Evolutionary conservation across 352 stramenopile genomes (phyloP).

Genomic region (Saprolegnia parasitica): DNA sequence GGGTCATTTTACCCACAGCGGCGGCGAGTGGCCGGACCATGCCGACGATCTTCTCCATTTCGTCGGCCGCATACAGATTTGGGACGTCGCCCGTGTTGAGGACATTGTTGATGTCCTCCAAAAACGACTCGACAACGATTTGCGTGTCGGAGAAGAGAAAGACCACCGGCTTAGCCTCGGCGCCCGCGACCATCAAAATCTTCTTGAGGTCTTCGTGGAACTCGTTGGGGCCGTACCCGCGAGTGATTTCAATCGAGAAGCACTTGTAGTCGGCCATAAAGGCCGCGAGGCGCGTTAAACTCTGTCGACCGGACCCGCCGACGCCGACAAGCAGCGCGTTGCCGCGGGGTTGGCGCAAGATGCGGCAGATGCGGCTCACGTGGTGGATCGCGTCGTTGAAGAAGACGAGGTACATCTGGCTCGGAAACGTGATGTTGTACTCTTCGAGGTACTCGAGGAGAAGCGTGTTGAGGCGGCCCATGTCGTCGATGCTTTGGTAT

Average conservation of each 20-base stretch:
- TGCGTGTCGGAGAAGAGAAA: slow-evolving; percentile 93
- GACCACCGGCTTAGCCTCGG: slow-evolving; percentile 82
- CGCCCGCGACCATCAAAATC: slow-evolving; percentile 85
- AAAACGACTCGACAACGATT: slow-evolving; percentile 90
- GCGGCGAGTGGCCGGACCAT: slow-evolving; percentile 77
- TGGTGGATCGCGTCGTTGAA: slow-evolving; percentile 94
- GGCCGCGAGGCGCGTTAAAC: slow-evolving; percentile 82
- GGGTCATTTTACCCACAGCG: slow-evolving; percentile 72
- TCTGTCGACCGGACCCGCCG: slow-evolving; percentile 86
- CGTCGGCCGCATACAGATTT: slow-evolving; percentile 89
- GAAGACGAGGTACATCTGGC: slow-evolving; percentile 93
- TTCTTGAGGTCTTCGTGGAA: slow-evolving; percentile 92
- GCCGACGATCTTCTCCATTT: slow-evolving; percentile 86
- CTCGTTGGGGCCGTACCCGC: slow-evolving; percentile 84
- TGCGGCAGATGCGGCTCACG: slow-evolving; percentile 89
- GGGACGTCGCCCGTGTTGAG: slow-evolving; percentile 92
- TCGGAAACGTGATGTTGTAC: slow-evolving; percentile 92
- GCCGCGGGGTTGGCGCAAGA: slow-evolving; percentile 87
- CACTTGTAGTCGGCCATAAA: slow-evolving; percentile 92
- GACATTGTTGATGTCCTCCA: slow-evolving; percentile 95
- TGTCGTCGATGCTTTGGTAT: slow-evolving; percentile 66
- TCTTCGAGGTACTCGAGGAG: slow-evolving; percentile 90
- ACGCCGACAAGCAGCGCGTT: slow-evolving; percentile 92
- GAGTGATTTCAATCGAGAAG: slow-evolving; percentile 91
- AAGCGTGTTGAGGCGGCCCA: slow-evolving; percentile 64